These are phyloP conservation scores for Pleurotus tuber-regium DNA, from an alignment of 768 basidiomycete genomes.

Conservation along the genomic window DNA sequence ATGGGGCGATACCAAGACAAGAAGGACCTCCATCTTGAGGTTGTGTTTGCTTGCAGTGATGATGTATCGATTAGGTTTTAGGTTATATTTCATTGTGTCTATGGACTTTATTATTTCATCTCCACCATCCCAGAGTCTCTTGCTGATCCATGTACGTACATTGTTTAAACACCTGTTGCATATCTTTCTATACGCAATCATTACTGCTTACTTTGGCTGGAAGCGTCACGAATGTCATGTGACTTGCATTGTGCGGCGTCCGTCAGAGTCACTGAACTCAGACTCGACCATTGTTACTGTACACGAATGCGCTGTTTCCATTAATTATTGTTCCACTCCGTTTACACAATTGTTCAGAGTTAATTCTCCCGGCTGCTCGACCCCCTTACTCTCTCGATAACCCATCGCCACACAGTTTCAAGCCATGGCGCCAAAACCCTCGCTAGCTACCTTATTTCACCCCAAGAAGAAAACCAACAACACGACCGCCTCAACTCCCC, in stretches of 20 bases:
- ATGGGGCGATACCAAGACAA: constrained; percentile 41
- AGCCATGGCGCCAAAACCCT: constrained; percentile 42
- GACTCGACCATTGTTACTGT: no score
- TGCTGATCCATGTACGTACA: constrained; percentile 7
- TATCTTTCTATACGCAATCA: neutral
- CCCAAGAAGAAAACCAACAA: constrained; percentile 58
- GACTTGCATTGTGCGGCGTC: no score
- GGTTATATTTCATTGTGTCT: constrained; percentile 4
- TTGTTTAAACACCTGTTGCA: constrained; percentile 8
- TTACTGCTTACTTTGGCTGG: neutral
- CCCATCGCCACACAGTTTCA: no score
- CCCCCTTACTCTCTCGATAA: no score
- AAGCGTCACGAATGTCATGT: no score
- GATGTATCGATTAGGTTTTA: constrained; percentile 9
- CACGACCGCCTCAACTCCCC: constrained; percentile 27
- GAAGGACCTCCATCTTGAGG: constrained; percentile 40
- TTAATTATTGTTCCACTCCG: no score
- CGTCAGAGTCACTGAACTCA: no score
- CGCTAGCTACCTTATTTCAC: constrained; percentile 56
- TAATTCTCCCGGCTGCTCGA: no score
- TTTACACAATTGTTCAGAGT: no score
- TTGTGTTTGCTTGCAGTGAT: constrained; percentile 3
- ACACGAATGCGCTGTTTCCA: no score
- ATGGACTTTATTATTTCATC: constrained; percentile 1
- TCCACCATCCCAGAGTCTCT: neutral